Evolutionary conservation across 1,139 yeast species (phyloP), one percentile per base, ranked within the genome.

Genomic region (Blastobotrys petasosporus): DNA sequence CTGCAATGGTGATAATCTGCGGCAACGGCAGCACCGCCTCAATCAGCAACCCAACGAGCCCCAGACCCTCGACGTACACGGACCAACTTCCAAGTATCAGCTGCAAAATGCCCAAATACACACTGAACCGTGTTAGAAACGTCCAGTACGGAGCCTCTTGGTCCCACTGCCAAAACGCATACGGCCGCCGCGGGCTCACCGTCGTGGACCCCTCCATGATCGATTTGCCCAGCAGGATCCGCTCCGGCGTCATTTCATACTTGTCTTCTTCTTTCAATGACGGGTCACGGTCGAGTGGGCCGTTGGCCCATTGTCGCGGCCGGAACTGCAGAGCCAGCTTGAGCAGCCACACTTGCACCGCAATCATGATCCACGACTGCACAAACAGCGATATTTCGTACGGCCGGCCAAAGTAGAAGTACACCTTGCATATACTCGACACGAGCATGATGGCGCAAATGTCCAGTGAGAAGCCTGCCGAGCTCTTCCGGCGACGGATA

Each of bases 391-490:
- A 77, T 13, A 76, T 64, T 60, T 88, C 96, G 62, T 81, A 88
- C 0, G 95, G 95, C 38, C 82, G 76, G 44, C 87, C 80, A 51
- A 82, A 65, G 66, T 83, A 88, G 67, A 85, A 88, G 46, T 80
- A 77, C 16, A 88, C 80, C 52, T 94, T 73, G 37, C 87, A 66
- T 4, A 82, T 77, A 41, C 87, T 77, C 1, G 95, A 84, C 56
- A 86, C 73, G 50, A 88, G 64, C 95, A 88, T 87, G 9, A 95
- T 85, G 12, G 90, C 92, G 66, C 96, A 88, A 11, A 88, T 84
- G 63, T 88, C 97, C 17, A 87, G 71, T 6, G 94, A 82, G 61
- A 87, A 87, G 28, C 97, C 97, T 31, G 76, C 72, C 1, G 92
- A 77, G 1, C 88, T 75, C 59, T 79, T 70, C 37, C 77, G 75